A percentile compares a stretch with the other conserved stretches of the same genome.
Conservation (phyloP, 2,329 filamentous ascomycete genomes). For the Aspergillus sp. region DNA sequence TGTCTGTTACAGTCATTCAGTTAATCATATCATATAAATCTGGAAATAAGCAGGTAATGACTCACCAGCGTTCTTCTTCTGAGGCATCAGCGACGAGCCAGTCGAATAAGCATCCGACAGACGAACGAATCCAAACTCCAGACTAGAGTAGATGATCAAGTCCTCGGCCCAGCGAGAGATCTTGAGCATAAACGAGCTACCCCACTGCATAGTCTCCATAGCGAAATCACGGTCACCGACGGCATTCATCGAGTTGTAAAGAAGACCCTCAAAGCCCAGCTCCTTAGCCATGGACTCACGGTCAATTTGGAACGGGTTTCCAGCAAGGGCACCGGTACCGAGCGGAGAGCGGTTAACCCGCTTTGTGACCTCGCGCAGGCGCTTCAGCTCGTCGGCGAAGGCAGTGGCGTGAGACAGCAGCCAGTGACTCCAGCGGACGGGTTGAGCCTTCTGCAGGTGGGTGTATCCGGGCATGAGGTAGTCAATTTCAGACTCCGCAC, state of each 20-base stretch:
- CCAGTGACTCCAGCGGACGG: slow-evolving; percentile 80
- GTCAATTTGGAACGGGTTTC: slow-evolving; percentile 80
- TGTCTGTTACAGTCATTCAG: slow-evolving; percentile 49
- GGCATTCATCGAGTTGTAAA: slow-evolving; percentile 75
- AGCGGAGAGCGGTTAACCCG: slow-evolving; percentile 73
- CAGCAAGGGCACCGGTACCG: slow-evolving; percentile 74
- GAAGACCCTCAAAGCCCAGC: slow-evolving; percentile 73
- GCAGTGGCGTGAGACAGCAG: slow-evolving; percentile 71
- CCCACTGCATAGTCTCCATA: slow-evolving; percentile 79
- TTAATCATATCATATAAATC: not conserved
- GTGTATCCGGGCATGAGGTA: slow-evolving; percentile 86
- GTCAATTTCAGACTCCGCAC: slow-evolving; percentile 74
- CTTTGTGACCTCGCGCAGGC: slow-evolving; percentile 69
- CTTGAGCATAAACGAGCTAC: slow-evolving; percentile 74
- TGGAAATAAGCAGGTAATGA: not conserved
- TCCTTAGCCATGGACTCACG: slow-evolving; percentile 76
- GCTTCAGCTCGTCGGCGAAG: slow-evolving; percentile 73
- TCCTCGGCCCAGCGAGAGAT: slow-evolving; percentile 81
- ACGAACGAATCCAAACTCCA: slow-evolving; percentile 74
- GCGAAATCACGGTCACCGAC: slow-evolving; percentile 81
- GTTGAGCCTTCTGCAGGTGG: slow-evolving; percentile 79
- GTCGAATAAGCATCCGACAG: slow-evolving; percentile 79
- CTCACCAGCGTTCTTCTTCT: slow-evolving; percentile 70
- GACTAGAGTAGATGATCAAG: slow-evolving; percentile 75
- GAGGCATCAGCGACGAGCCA: slow-evolving; percentile 74